A percentile compares a stretch with the other conserved stretches of the same genome.
phyloP scores from a whole-genome alignment of 2,329 filamentous ascomycete species.

The Fusarium setosum region DNA sequence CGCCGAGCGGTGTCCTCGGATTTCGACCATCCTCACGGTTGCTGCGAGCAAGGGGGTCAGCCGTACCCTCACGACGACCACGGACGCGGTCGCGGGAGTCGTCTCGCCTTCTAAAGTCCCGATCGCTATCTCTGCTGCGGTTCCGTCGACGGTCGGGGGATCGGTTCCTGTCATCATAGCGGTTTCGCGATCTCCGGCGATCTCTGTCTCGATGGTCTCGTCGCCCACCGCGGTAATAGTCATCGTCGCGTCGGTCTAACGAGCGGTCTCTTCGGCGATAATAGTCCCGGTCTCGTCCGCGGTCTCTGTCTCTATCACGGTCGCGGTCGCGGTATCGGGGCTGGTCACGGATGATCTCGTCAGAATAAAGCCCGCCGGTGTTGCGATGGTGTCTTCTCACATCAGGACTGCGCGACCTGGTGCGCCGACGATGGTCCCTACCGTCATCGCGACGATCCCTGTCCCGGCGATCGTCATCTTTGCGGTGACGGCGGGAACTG shows the following conservation, averaged over 20 bases:
- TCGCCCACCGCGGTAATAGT: constrained; percentile 69
- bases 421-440: constrained; percentile 65
- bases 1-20: constrained; percentile 62
- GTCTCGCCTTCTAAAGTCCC: constrained; percentile 79
- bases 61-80: constrained; percentile 75
- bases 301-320: constrained; percentile 60
- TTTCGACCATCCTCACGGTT: constrained; percentile 72
- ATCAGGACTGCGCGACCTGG: constrained; percentile 72
- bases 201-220: constrained; percentile 68
- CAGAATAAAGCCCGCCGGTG: constrained; percentile 49
- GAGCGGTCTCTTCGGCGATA: constrained; percentile 78
- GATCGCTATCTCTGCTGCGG: constrained; percentile 70
- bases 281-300: constrained; percentile 63
- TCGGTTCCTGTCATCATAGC: constrained; percentile 68
- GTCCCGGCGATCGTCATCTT: constrained; percentile 69
- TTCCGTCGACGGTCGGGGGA: constrained; percentile 70
- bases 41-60: constrained; percentile 75
- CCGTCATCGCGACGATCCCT: constrained; percentile 62
- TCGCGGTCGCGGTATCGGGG: constrained; percentile 69
- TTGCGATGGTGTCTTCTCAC: constrained; percentile 57
- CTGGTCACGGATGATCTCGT: constrained; percentile 56
- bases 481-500: constrained; percentile 75
- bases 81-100: constrained; percentile 75
- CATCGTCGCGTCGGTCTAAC: constrained; percentile 73
- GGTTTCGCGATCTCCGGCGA: constrained; percentile 72